A percentile compares a stretch with the other conserved stretches of the same genome.
Evolutionary conservation across 2,329 filamentous ascomycete genomes (phyloP).

Genomic region (Fusarium sp.): DNA sequence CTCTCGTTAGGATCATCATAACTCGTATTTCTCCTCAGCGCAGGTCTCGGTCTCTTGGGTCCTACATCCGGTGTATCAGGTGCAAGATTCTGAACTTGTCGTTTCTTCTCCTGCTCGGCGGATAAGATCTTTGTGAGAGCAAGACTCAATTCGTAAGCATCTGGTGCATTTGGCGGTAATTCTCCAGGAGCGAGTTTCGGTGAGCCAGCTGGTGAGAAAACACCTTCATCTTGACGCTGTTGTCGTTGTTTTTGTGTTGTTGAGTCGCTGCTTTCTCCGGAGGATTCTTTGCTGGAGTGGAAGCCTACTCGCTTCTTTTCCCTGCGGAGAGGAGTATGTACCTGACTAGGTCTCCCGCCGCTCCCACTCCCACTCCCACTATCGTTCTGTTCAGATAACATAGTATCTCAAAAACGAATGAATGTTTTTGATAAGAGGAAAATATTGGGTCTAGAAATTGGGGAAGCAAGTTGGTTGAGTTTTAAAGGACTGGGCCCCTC

Average conservation of each 20-base stretch:
- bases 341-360: conserved; percentile 43
- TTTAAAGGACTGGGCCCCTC: conserved; percentile 24
- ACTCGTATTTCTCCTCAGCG: conserved; percentile 57
- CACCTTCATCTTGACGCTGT: conserved; percentile 32
- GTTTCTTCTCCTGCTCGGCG: conserved; percentile 45
- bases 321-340: conserved; percentile 49
- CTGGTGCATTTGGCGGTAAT: conserved; percentile 51
- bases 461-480: neutral
- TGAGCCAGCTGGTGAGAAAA: conserved; percentile 45
- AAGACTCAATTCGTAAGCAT: conserved; percentile 53
- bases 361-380: conserved; percentile 45
- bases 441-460: conserved; percentile 17
- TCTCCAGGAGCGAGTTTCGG: conserved; percentile 42
- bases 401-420: neutral
- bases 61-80: conserved; percentile 34
- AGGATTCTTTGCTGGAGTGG: conserved; percentile 48
- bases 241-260: conserved; percentile 5
- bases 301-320: conserved; percentile 58
- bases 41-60: conserved; percentile 51
- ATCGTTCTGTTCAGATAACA: conserved; percentile 45
- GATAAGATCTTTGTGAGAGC: conserved; percentile 55
- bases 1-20: conserved; percentile 56
- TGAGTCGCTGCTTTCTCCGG: conserved; percentile 15
- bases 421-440: neutral
- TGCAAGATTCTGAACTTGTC: conserved; percentile 13